These are phyloP conservation scores for Cryphonectria nitschkei DNA, from an alignment of 2,329 filamentous ascomycete species.

Conservation along the genomic window DNA sequence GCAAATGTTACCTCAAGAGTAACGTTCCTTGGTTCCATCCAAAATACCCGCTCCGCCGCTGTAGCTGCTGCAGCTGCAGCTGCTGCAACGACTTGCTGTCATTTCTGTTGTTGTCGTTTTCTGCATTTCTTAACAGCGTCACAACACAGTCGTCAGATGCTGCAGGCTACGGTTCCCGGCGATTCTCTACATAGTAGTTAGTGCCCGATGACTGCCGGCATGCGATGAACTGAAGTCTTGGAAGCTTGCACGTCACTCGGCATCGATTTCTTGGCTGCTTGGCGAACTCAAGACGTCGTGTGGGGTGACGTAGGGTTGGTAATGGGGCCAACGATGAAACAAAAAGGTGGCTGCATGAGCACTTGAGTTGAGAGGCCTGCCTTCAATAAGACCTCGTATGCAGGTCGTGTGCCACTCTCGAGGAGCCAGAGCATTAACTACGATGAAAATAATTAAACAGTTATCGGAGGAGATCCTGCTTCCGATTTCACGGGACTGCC, in stretches of 20 bases:
- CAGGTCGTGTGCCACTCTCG: background rate
- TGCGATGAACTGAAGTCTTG: background rate
- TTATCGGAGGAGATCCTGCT: background rate
- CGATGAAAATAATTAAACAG: background rate
- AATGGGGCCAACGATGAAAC: background rate
- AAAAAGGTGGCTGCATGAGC: background rate
- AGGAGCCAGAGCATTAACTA: background rate
- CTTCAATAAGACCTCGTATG: background rate
- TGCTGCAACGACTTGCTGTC: background rate
- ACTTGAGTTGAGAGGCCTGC: background rate
- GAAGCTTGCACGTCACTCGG: slow-evolving; percentile 4
- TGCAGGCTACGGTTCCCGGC: background rate
- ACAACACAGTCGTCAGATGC: background rate
- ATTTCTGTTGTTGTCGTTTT: background rate
- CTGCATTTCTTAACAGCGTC: too few species aligned
- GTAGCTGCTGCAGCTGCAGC: background rate
- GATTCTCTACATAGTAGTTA: background rate
- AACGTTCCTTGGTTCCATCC: background rate
- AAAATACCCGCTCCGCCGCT: background rate
- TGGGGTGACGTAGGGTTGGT: background rate
- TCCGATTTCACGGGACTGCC: background rate
- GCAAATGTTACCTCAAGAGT: background rate
- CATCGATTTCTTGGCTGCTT: slow-evolving; percentile 3
- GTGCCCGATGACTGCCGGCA: background rate
- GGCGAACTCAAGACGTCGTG: background rate